phyloP scores from a whole-genome alignment of 208 protist species.

The Trypanosoma caninum region DNA sequence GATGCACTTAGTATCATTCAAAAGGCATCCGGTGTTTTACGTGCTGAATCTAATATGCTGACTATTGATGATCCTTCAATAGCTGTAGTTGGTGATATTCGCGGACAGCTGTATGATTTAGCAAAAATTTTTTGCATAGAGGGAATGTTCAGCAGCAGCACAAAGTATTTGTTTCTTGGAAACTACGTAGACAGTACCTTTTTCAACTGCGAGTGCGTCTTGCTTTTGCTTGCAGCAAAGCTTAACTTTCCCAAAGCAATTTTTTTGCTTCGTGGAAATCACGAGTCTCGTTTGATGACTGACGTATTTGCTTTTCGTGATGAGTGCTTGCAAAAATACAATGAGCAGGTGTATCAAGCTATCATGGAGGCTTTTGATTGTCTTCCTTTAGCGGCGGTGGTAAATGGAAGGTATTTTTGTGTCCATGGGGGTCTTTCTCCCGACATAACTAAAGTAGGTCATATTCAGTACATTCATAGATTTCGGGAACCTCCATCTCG shows the following conservation, averaged over 20 bases:
- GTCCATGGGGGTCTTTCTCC: slow-evolving; percentile 98
- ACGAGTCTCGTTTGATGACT: slow-evolving; percentile 88
- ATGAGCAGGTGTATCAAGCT: slow-evolving; percentile 38
- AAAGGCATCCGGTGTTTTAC: slow-evolving; percentile 45
- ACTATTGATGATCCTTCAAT: slow-evolving; percentile 42
- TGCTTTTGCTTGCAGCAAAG: slow-evolving; percentile 96
- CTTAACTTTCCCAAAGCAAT: slow-evolving; percentile 86
- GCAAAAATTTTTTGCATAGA: slow-evolving; percentile 75
- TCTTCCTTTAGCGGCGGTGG: slow-evolving; percentile 96
- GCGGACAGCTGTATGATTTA: slow-evolving; percentile 93
- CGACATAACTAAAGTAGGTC: slow-evolving; percentile 90
- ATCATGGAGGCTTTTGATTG: slow-evolving; percentile 93
- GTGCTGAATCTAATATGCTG: slow-evolving; percentile 61
- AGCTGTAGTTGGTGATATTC: slow-evolving; percentile 92
- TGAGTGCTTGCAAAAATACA: slow-evolving; percentile 94
- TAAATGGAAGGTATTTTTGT: slow-evolving; percentile 99
- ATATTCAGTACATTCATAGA: slow-evolving; percentile 93
- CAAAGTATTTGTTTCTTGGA: slow-evolving; percentile 97
- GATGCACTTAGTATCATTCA: slow-evolving; percentile 55
- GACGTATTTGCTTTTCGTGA: slow-evolving; percentile 91
- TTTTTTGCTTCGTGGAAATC: slow-evolving; percentile 92
- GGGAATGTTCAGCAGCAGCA: slow-evolving; percentile 56
- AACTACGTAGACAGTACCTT: slow-evolving; percentile 98
- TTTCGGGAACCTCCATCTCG: slow-evolving; percentile 98
- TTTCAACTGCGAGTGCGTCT: slow-evolving; percentile 96